Conservation (phyloP, 495 filamentous ascomycete genomes). For the Daldinia caldariorum region DNA sequence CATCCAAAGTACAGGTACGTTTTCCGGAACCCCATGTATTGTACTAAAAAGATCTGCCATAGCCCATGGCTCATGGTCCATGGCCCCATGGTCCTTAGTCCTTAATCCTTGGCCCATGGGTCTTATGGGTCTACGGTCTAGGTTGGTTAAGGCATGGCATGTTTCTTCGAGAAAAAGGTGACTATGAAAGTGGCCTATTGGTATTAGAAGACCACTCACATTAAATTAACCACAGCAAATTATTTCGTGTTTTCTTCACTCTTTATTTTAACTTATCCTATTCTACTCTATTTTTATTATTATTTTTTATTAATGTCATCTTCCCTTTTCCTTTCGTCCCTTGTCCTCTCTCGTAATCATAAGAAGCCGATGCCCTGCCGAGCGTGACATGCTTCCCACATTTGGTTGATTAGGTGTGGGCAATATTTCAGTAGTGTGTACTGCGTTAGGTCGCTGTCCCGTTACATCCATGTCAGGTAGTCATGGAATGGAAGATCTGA, state of each 20-base stretch:
- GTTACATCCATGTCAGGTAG: conserved; percentile 29
- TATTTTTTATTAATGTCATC: conserved; percentile 10
- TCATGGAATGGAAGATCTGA: conserved; percentile 37
- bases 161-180: background rate
- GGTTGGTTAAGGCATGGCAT: background rate
- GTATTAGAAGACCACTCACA: too few species aligned
- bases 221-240: too few species aligned
- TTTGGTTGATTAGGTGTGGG: conserved; percentile 37
- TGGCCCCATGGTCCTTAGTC: background rate
- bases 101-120: conserved; percentile 2
- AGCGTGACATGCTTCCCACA: conserved; percentile 37
- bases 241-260: too few species aligned
- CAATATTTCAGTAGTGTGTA: conserved; percentile 37
- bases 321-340: conserved; percentile 9
- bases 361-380: conserved; percentile 23
- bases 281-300: conserved; percentile 30
- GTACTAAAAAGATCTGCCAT: conserved; percentile 42
- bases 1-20: conserved; percentile 41
- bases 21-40: conserved; percentile 37
- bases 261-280: background rate
- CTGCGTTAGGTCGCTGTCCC: conserved; percentile 23
- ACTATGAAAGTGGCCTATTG: too few species aligned
- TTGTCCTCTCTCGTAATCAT: conserved; percentile 6
- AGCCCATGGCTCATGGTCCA: background rate
- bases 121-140: background rate